A percentile compares a stretch with the other conserved stretches of the same genome.
Evolutionary conservation across 2,329 filamentous ascomycete genomes (phyloP).

Genomic region (Aschersonia sp.): DNA sequence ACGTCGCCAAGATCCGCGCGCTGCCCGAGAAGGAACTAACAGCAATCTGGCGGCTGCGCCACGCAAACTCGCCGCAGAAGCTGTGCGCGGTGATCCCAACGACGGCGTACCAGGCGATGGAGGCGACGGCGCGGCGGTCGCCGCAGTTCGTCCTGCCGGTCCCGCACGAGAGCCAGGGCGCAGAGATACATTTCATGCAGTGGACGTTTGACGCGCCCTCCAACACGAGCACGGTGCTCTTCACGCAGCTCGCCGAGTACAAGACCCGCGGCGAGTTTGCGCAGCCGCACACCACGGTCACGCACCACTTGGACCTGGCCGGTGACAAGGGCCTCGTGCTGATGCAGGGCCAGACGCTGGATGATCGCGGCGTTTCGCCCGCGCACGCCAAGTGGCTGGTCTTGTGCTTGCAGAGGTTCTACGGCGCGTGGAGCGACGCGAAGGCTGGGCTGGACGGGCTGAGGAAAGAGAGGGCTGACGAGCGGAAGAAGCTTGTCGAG

Average conservation of each 20-base stretch:
- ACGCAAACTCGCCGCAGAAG: constrained; percentile 56
- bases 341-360: constrained; percentile 68
- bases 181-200: constrained; percentile 92
- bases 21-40: constrained; percentile 74
- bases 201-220: constrained; percentile 71
- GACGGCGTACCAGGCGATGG: constrained; percentile 59
- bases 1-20: constrained; percentile 60
- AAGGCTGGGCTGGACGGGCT: constrained; percentile 18
- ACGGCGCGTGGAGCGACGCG: constrained; percentile 48
- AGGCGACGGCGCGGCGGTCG: constrained; percentile 53
- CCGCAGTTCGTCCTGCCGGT: constrained; percentile 88
- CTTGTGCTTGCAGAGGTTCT: constrained; percentile 91
- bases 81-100: constrained; percentile 75
- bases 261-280: constrained; percentile 83
- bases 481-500: constrained; percentile 58
- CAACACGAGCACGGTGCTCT: constrained; percentile 62
- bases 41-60: constrained; percentile 77
- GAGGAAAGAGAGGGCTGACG: constrained; percentile 40
- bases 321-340: constrained; percentile 65
- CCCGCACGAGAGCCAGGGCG: constrained; percentile 51
- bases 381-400: constrained; percentile 81
- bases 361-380: constrained; percentile 60
- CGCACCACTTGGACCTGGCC: constrained; percentile 74
- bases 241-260: constrained; percentile 87
- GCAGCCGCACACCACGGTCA: constrained; percentile 83